Conservation (phyloP, 23 red algal species). For the Pyropia yezoensis region DNA sequence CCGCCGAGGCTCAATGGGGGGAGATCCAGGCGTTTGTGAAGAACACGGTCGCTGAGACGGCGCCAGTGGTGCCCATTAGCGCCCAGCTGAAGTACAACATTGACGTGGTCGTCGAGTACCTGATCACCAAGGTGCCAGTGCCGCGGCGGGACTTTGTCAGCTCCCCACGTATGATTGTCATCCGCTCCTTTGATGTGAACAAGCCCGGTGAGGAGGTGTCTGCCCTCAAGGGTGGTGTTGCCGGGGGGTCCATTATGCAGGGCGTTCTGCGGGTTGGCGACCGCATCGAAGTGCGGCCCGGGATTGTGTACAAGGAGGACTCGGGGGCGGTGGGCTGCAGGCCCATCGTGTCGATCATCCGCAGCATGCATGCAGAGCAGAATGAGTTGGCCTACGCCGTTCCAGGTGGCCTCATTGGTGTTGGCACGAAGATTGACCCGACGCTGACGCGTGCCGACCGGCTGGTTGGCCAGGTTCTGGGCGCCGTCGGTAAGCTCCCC, state of each 20-base stretch:
- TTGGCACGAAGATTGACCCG: constrained; percentile 97
- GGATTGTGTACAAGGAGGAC: constrained; percentile 67
- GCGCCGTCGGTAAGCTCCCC: constrained; percentile 79
- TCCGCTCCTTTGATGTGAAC: constrained; percentile 99
- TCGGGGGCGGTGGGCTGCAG: constrained; percentile 49
- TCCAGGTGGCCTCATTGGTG: constrained; percentile 95
- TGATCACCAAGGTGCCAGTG: constrained; percentile 93
- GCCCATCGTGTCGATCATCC: constrained; percentile 89
- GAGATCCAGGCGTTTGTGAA: constrained; percentile 88
- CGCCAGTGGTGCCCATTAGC: constrained; percentile 92
- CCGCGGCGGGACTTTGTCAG: constrained; percentile 73
- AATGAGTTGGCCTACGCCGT: constrained; percentile 93
- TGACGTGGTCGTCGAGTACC: constrained; percentile 97
- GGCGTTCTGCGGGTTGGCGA: constrained; percentile 91
- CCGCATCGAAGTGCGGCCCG: constrained; percentile 88
- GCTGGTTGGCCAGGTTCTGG: constrained; percentile 91
- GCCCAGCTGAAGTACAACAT: constrained; percentile 99
- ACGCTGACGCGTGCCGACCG: constrained; percentile 92
- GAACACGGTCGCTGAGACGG: constrained; percentile 73
- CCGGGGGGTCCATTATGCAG: constrained; percentile 96
- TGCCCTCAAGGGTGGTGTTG: constrained; percentile 88
- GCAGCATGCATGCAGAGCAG: constrained; percentile 87
- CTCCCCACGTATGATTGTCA: constrained; percentile 92
- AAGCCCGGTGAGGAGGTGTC: constrained; percentile 94
- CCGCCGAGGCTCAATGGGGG: constrained; percentile 78